phyloP scores from a whole-genome alignment of 305 asterid species.

The Fraxinus nigra region DNA sequence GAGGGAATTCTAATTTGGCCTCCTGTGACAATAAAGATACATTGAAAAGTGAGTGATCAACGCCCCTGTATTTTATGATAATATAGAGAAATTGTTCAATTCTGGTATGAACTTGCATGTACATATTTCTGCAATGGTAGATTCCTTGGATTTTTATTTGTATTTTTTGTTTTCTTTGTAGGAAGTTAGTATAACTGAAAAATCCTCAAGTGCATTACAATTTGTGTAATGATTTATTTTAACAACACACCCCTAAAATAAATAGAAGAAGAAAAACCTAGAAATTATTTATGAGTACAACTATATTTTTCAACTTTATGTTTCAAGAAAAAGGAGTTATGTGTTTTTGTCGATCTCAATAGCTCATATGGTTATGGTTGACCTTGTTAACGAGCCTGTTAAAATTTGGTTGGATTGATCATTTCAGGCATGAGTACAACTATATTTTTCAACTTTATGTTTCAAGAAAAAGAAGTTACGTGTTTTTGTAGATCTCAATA shows the following conservation, averaged over 20 bases:
- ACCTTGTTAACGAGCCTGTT: slow-evolving; percentile 12
- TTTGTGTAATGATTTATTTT: neutral
- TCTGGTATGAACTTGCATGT: neutral
- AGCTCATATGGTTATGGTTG: slow-evolving; percentile 1
- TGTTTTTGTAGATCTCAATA: neutral
- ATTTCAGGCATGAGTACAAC: slow-evolving; percentile 48
- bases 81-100: neutral
- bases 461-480: neutral
- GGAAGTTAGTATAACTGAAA: slow-evolving; percentile 11
- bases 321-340: neutral
- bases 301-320: neutral
- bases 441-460: neutral
- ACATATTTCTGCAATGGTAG: neutral
- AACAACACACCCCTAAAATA: slow-evolving; percentile 7
- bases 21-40: slow-evolving; percentile 76
- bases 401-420: slow-evolving; percentile 28
- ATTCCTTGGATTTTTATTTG: neutral
- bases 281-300: neutral
- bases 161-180: neutral
- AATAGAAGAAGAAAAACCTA: neutral
- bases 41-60: slow-evolving; percentile 68
- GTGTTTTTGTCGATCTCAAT: neutral
- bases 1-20: slow-evolving; percentile 54
- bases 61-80: neutral
- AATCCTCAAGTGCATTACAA: neutral